A percentile compares a stretch with the other conserved stretches of the same genome.
Evolutionary conservation across 2,329 filamentous ascomycete genomes (phyloP).

Genomic region (Dryadomyces quercivorus): DNA sequence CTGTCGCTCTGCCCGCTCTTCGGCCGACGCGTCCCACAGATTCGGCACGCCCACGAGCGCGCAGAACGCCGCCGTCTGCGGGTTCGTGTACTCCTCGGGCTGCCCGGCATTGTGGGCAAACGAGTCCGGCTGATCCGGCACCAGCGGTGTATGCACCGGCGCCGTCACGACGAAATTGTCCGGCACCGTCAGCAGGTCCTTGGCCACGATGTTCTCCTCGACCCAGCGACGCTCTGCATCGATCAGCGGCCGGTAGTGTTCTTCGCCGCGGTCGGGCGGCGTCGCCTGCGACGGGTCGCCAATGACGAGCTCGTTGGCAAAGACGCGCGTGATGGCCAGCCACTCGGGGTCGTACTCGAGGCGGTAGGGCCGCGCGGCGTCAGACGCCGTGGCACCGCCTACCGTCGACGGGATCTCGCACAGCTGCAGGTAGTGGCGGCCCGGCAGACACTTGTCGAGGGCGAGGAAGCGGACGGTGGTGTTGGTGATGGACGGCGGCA

Average conservation of each 20-base stretch:
- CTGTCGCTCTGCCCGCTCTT: constrained; percentile 52
- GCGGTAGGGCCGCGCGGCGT: constrained; percentile 24
- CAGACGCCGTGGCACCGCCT: no score
- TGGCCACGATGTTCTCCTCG: constrained; percentile 54
- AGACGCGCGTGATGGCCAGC: constrained; percentile 83
- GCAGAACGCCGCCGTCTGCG: constrained; percentile 77
- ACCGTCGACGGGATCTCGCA: constrained; percentile 37
- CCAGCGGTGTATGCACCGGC: constrained; percentile 46
- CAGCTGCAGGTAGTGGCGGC: constrained; percentile 72
- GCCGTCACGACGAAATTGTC: constrained; percentile 19
- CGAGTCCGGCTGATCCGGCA: constrained; percentile 30
- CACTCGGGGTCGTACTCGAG: constrained; percentile 86
- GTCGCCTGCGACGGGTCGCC: constrained; percentile 41
- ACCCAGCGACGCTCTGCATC: constrained; percentile 67
- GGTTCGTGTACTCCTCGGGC: constrained; percentile 73
- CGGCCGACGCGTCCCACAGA: constrained; percentile 57
- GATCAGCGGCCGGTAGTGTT: constrained; percentile 55
- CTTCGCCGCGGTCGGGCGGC: constrained; percentile 54
- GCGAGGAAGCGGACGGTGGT: constrained; percentile 73
- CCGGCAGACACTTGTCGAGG: constrained; percentile 78
- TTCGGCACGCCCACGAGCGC: constrained; percentile 65
- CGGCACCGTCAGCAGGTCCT: constrained; percentile 36
- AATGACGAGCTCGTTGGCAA: constrained; percentile 52
- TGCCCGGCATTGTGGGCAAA: constrained; percentile 30
- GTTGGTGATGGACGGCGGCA: constrained; percentile 65